phyloP scores from a whole-genome alignment of 768 basidiomycete genomes.

The Pleurotus salmoneostramineus region DNA sequence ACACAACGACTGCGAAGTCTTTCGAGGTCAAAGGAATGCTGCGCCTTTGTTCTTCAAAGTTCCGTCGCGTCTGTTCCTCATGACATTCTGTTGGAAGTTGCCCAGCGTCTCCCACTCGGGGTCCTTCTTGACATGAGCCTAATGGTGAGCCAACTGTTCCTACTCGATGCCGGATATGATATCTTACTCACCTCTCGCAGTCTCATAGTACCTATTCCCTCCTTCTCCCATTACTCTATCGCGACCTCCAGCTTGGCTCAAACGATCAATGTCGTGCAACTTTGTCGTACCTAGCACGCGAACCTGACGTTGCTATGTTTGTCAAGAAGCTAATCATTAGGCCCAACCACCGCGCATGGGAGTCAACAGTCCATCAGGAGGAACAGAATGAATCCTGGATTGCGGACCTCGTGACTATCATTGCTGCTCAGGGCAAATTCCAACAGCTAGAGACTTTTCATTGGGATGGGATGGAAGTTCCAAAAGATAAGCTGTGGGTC shows the following conservation, averaged over 20 bases:
- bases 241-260: conserved; percentile 48
- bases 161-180: neutral
- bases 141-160: conserved; percentile 38
- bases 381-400: conserved; percentile 5
- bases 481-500: conserved; percentile 76
- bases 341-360: conserved; percentile 24
- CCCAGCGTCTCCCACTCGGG: conserved; percentile 43
- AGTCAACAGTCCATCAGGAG: neutral
- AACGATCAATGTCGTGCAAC: conserved; percentile 57
- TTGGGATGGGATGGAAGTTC: conserved; percentile 71
- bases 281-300: conserved; percentile 55
- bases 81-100: conserved; percentile 68
- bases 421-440: conserved; percentile 1
- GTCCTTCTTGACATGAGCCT: conserved; percentile 59
- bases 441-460: conserved; percentile 39
- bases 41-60: neutral
- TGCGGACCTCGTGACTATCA: neutral
- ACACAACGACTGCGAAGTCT: neutral
- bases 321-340: conserved; percentile 59
- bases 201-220: neutral
- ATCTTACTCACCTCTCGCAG: neutral
- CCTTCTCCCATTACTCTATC: conserved; percentile 52
- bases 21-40: neutral
- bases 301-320: conserved; percentile 61
- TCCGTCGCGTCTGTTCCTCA: conserved; percentile 28